phyloP scores from a whole-genome alignment of 192 early-diverging fungal genomes.

The Coemansia sp. region DNA sequence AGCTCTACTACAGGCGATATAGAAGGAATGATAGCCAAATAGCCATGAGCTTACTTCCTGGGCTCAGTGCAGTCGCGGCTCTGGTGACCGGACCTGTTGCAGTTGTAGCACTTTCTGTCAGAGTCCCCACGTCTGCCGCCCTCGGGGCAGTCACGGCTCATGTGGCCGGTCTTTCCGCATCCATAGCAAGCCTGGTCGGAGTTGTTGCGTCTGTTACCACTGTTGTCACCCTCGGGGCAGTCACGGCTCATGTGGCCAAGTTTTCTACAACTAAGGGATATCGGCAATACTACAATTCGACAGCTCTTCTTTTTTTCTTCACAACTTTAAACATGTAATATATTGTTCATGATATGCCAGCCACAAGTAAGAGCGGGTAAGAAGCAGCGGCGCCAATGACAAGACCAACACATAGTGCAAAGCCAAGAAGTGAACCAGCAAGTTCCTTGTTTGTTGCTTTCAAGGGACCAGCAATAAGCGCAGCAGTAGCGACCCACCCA shows the following conservation, averaged over 20 bases:
- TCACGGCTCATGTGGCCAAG: constrained; percentile 53
- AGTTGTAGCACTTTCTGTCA: constrained; percentile 56
- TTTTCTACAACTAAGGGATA: not conserved
- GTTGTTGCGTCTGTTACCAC: not conserved
- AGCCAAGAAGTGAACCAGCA: constrained; percentile 69
- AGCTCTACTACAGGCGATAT: not conserved
- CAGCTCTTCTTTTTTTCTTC: not conserved
- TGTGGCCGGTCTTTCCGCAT: constrained; percentile 54
- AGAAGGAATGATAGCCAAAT: not conserved
- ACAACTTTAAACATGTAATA: not conserved
- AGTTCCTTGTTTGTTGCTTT: constrained; percentile 58
- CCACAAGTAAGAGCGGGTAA: constrained; percentile 41
- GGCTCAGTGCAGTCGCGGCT: constrained; percentile 51
- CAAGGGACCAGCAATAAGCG: constrained; percentile 63
- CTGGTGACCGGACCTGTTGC: constrained; percentile 52
- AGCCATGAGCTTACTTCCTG: not conserved
- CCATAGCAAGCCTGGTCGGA: constrained; percentile 51
- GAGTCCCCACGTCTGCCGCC: constrained; percentile 1
- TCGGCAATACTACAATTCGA: not conserved
- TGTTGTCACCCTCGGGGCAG: constrained; percentile 42
- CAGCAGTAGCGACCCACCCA: constrained; percentile 64
- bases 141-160: constrained; percentile 55
- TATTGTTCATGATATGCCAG: constrained; percentile 33
- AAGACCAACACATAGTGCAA: constrained; percentile 66
- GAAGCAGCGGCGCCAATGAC: constrained; percentile 62